phyloP scores from a whole-genome alignment of 352 stramenopile genomes.

The Phytophthora capsici region DNA sequence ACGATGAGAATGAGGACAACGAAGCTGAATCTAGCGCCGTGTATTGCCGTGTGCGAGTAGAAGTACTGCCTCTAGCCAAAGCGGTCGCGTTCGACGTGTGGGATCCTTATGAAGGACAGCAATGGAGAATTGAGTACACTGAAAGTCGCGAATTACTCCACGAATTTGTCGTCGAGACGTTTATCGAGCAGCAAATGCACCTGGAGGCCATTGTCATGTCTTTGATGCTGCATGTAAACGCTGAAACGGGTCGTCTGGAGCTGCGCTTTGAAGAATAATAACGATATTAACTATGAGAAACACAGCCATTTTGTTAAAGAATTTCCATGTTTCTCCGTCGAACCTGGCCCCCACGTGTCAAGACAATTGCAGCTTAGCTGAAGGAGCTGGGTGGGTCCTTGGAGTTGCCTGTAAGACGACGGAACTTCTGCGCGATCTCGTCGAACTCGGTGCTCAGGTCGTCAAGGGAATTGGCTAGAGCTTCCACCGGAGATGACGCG shows the following conservation, averaged over 20 bases:
- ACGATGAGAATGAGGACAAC: conserved; percentile 26
- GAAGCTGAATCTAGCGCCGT: conserved; percentile 25
- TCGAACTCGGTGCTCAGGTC: conserved; percentile 90
- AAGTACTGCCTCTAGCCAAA: conserved; percentile 29
- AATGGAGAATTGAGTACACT: conserved; percentile 50
- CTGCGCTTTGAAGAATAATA: conserved; percentile 64
- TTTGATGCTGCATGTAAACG: conserved; percentile 49
- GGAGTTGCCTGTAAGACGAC: conserved; percentile 78
- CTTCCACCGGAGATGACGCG: conserved; percentile 82
- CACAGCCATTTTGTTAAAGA: conserved; percentile 17
- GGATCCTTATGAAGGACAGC: conserved; percentile 27
- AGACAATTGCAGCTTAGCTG: conserved; percentile 50
- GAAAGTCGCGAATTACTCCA: conserved; percentile 60
- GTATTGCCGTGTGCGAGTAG: conserved; percentile 52
- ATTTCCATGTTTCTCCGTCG: conserved; percentile 15
- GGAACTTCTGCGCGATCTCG: conserved; percentile 87
- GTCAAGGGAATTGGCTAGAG: conserved; percentile 83
- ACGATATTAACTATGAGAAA: not conserved
- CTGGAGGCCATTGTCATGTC: conserved; percentile 62
- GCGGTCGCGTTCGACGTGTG: conserved; percentile 49
- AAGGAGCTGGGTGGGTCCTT: conserved; percentile 82
- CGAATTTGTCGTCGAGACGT: conserved; percentile 62
- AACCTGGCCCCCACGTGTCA: not conserved
- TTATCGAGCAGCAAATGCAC: conserved; percentile 66
- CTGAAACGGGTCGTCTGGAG: conserved; percentile 25